These are phyloP conservation scores for Ettlia oleoabundans DNA, from an alignment of 139 green algal species.

Conservation along the genomic window DNA sequence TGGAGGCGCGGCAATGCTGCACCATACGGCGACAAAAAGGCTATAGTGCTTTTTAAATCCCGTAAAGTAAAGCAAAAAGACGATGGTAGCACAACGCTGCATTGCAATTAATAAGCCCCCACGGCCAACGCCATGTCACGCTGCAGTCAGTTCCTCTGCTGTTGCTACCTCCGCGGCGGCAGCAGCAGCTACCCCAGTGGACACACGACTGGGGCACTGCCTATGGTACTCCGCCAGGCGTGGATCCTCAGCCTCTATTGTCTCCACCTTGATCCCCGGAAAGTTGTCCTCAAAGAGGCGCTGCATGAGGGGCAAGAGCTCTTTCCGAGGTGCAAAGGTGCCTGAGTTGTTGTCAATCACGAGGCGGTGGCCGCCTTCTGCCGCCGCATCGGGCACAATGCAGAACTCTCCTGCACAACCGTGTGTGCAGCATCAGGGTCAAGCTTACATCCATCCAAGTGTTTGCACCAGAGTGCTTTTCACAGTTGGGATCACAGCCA, in stretches of 20 bases:
- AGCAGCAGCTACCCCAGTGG: not conserved
- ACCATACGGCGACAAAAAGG: too few relatives aligned
- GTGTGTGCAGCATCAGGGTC: not conserved
- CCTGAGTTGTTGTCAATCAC: constrained; percentile 55
- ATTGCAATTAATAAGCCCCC: too few relatives aligned
- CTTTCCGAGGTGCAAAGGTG: constrained; percentile 18
- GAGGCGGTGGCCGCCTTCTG: constrained; percentile 27
- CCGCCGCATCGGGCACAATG: constrained; percentile 30
- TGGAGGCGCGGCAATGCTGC: too few relatives aligned
- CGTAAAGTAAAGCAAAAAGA: too few relatives aligned
- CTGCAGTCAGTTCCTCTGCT: not conserved
- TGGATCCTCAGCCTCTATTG: not conserved
- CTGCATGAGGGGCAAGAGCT: constrained; percentile 37
- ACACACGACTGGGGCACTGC: constrained; percentile 18
- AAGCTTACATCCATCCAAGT: too few relatives aligned
- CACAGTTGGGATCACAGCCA: too few relatives aligned
- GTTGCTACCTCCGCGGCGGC: not conserved
- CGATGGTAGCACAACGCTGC: too few relatives aligned
- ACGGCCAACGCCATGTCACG: too few relatives aligned
- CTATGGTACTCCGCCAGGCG: not conserved
- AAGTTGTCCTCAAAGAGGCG: constrained; percentile 46
- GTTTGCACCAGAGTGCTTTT: too few relatives aligned
- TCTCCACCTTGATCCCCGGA: constrained; percentile 11
- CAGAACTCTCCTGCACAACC: constrained; percentile 34
- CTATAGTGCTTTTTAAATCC: too few relatives aligned